Percentiles rank a stretch among this genome's conserved stretches.
Conservation (phyloP, 345 rosid species). For the Mercurialis annua region DNA sequence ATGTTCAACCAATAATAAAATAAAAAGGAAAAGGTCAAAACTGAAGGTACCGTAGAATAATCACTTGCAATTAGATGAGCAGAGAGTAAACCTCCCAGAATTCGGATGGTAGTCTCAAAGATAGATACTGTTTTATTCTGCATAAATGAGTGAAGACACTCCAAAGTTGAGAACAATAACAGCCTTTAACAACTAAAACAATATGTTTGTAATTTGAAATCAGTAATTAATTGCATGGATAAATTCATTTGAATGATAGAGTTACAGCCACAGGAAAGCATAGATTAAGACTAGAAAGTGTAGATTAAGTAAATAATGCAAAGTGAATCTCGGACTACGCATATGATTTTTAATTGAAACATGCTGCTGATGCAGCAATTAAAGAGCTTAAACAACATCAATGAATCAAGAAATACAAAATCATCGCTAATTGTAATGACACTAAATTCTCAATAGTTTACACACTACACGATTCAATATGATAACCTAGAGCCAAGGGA, state of each 20-base stretch:
- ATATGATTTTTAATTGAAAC: background rate
- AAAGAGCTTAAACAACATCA: background rate
- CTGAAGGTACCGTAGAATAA: conserved; percentile 68
- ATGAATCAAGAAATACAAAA: background rate
- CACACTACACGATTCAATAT: background rate
- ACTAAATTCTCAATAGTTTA: background rate
- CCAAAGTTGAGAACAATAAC: conserved; percentile 15
- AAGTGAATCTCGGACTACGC: background rate
- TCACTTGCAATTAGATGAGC: conserved; percentile 99
- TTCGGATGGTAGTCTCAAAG: conserved; percentile 86
- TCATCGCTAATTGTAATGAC: background rate
- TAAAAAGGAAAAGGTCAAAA: background rate
- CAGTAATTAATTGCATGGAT: conserved; percentile 1
- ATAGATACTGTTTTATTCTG: conserved; percentile 97
- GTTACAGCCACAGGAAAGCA: background rate
- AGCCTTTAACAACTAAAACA: background rate
- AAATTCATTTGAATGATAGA: background rate
- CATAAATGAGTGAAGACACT: conserved; percentile 25
- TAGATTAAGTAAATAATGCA: background rate
- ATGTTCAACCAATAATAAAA: conserved; percentile 10
- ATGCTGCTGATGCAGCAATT: background rate
- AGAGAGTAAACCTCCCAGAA: conserved; percentile 96
- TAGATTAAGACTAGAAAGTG: background rate
- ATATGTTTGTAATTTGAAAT: conserved; percentile 3
- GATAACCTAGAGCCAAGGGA: background rate